phyloP scores from a whole-genome alignment of 2,329 filamentous ascomycete species.

The Emericellopsis atlantica region DNA sequence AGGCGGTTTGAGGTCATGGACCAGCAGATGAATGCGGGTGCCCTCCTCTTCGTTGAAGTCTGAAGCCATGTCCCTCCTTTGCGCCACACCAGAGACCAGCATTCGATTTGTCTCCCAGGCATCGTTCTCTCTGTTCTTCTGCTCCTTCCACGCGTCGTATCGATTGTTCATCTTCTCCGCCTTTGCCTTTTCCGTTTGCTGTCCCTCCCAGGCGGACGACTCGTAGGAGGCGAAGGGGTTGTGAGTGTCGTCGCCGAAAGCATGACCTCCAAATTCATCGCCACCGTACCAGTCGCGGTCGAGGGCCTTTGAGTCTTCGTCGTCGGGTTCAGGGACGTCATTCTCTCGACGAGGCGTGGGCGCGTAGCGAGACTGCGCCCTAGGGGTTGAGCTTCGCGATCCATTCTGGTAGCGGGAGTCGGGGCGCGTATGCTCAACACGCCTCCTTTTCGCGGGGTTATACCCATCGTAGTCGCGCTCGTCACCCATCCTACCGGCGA shows the following conservation, averaged over 20 bases:
- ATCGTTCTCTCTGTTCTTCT: constrained; percentile 89
- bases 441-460: constrained; percentile 22
- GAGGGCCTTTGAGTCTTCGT: constrained; percentile 61
- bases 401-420: constrained; percentile 16
- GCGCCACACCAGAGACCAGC: constrained; percentile 91
- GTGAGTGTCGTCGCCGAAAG: constrained; percentile 83
- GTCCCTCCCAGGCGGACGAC: constrained; percentile 58
- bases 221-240: constrained; percentile 78
- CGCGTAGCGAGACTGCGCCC: constrained; percentile 23
- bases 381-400: constrained; percentile 19
- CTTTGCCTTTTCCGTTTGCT: constrained; percentile 66
- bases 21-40: constrained; percentile 77
- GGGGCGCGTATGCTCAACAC: constrained; percentile 18
- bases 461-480: constrained; percentile 23
- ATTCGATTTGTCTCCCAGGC: constrained; percentile 99
- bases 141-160: constrained; percentile 56
- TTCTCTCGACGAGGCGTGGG: constrained; percentile 21
- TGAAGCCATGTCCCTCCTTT: constrained; percentile 66
- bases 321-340: constrained; percentile 47
- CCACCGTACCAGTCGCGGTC: constrained; percentile 91
- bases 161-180: constrained; percentile 69
- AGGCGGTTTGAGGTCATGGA: constrained; percentile 87
- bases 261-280: constrained; percentile 70
- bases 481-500: constrained; percentile 15
- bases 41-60: constrained; percentile 90